Evolutionary conservation across 352 stramenopile genomes (phyloP), one percentile per base, ranked within the genome.

Genomic region (Porosira glacialis): DNA sequence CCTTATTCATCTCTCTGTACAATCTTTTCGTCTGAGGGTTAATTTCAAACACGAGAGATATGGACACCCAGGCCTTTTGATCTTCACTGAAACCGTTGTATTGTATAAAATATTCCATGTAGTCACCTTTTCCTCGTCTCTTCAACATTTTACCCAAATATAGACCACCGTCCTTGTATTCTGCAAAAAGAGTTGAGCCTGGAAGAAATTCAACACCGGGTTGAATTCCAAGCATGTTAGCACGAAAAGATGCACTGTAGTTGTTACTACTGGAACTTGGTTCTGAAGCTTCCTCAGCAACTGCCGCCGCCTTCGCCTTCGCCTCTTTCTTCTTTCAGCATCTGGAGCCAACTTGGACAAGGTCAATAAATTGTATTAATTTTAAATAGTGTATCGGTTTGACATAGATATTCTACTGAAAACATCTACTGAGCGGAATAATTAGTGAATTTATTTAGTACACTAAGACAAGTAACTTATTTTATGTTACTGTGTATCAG

Each of bases 11-110:
- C 38, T 70, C 30, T 11, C 73, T 48, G 51, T 70, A 81, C 60
- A 81, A 67, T 61, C 75, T 36, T 39, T 83, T 83, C 47, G 75
- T 83, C 50, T 80, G 69, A 19, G 75, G 70, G 58, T 83, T 83
- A 51, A 83, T 83, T 61, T 83, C 75, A 65, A 75, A 83, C 7
- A 80, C 45, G 26, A 74, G 26, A 11, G 47, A n/a, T 44, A 61
- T 72, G 3, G 69, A 75, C 19, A 83, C 43, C 75, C 75, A 83
- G 13, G 27, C 41, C 50, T 75, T 64, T 38, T 78, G 59, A 27
- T 17, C n/a, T 47, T 63, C 70, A 26, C 63, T 76, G 28, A 70
- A 48, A 33, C 57, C 70, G 47, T 52, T 80, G 38, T 75, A 83
- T 38, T 78, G 63, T 17, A 83, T 55, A 41, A 61, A 75, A 28